Base-by-base conservation (phyloP, 2,329 filamentous ascomycete species). In the Ceratocystis cubensis region DNA sequence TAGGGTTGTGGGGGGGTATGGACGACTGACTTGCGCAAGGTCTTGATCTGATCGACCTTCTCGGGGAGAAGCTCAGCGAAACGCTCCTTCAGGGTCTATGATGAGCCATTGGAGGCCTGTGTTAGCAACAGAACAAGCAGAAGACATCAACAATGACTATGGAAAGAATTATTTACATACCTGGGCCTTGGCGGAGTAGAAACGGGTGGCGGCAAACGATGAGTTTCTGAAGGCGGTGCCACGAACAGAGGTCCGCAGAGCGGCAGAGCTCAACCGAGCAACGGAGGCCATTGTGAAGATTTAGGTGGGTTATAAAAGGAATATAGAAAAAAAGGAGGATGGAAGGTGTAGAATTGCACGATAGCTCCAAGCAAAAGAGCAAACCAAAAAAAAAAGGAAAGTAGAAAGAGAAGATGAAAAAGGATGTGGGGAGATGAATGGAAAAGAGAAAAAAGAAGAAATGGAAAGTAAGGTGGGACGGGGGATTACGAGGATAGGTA, bases 21-120 rank as follows among this genome's bases (percentile, higher is more conserved):
- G 64, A 66, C 56, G 67, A 79, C 88, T 77, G 82, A 96, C 91
- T 96, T 96, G 79, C 91, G 86, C 75, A 99, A 87, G 79, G 91
- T 87, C 90, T 99, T 99, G 83, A 99, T 91, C 86, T 97, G 90
- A 82, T 99, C 94, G 76, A 96, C 88, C 86, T 97, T 95, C 78
- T 87, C 91, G 73, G 94, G 94, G 70, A 99, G 84, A 75, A 93
- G 88, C 78, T 94, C 92, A 76, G 93, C 93, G 78, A 99, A 97
- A 76, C 91, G 93, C 78, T 99, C 94, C 84, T 99, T 99, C 76
- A 99, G 81, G 73, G 91, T 91, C 94, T 99, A 65, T 41, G 28
- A 57, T 44, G 63, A 65, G 62, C 62, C 63, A 67, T 67, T 65
- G 69, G 61, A 62, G 30, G 69, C 33, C 57, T 57, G 62, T 37